Base-by-base conservation (phyloP, 768 basidiomycete species). In the Imleria badia region DNA sequence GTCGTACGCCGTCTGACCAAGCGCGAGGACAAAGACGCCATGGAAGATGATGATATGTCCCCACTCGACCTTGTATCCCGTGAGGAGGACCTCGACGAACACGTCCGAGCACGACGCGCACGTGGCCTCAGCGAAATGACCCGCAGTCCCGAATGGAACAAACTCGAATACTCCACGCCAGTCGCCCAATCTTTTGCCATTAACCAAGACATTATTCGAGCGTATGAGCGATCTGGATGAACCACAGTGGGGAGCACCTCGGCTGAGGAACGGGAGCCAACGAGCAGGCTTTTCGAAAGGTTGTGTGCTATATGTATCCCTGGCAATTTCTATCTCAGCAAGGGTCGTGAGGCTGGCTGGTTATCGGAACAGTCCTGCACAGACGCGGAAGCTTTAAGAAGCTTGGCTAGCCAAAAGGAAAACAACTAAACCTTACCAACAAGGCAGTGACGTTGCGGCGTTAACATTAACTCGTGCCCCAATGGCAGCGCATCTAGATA, bases 81-180 rank as follows among this genome's bases (percentile, higher is more conserved):
- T 10, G 39, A 49, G 29, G 58, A 52, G 17, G 53, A 35, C 17
- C 59, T 42, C 10, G 56, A 48, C 12, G 62, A 64, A 26, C 26
- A 42, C 11, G 56, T 23, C 40, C 54, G 56, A 1, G 48, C 29
- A 35, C 52, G 48, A 15, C 30, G 34, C 3, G 45, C 52, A 45
- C 46, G 41, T 19, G 65, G 50, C 14, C 48, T 44, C 10, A 36
- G 40, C 11, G 72, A 68, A 38, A 73, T 73, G 5, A 60, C 62
- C n/a, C 60, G 62, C 10, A 74, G 60, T 13, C 73, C 73, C 12
- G 73, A 74, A 45, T 72, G 65, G 51, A 74, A 73, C 45, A 74
- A 39, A 34, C 42, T 71, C 14, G 73, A 74, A 52, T 74, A 74
- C 47, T 70, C 69, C 22, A 66, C 54, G 6, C 66, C 70, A 1